Conservation (phyloP, 2,329 filamentous ascomycete genomes). For the Hansfordia pulvinata region DNA sequence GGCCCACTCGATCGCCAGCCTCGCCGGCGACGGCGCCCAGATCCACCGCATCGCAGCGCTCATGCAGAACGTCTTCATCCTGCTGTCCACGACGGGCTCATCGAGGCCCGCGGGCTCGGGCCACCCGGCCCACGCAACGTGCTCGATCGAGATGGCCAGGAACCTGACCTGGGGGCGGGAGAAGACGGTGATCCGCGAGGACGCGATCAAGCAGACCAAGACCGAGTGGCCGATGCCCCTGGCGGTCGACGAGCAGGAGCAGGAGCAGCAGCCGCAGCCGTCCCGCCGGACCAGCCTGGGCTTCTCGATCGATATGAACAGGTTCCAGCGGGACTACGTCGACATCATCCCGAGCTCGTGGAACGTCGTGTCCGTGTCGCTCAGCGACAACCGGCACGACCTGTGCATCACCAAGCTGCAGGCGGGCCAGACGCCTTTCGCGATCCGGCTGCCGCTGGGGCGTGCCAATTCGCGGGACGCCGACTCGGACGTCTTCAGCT, state of each 20-base stretch:
- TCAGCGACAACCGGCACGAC: conserved; percentile 73
- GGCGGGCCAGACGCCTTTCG: conserved; percentile 63
- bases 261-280: no score
- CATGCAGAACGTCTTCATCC: conserved; percentile 50
- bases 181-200: conserved; percentile 34
- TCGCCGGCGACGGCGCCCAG: conserved; percentile 40
- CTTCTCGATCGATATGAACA: conserved; percentile 35
- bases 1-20: conserved; percentile 42
- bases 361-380: conserved; percentile 73
- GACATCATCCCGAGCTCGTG: conserved; percentile 73
- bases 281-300: conserved; percentile 32
- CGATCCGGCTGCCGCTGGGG: conserved; percentile 74
- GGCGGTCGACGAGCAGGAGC: conserved; percentile 13
- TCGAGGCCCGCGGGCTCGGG: conserved; percentile 28
- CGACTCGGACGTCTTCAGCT: conserved; percentile 69
- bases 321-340: conserved; percentile 69
- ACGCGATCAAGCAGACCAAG: conserved; percentile 18
- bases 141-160: conserved; percentile 55
- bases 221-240: conserved; percentile 21
- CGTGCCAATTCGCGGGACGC: conserved; percentile 69
- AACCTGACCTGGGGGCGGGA: conserved; percentile 57
- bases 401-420: conserved; percentile 81
- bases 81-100: conserved; percentile 48
- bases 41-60: conserved; percentile 51
- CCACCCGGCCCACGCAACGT: conserved; percentile 44